Evolutionary conservation across 495 filamentous ascomycete species (phyloP), one percentile per base, ranked within the genome.

Genomic region (Neurospora sublineolata): DNA sequence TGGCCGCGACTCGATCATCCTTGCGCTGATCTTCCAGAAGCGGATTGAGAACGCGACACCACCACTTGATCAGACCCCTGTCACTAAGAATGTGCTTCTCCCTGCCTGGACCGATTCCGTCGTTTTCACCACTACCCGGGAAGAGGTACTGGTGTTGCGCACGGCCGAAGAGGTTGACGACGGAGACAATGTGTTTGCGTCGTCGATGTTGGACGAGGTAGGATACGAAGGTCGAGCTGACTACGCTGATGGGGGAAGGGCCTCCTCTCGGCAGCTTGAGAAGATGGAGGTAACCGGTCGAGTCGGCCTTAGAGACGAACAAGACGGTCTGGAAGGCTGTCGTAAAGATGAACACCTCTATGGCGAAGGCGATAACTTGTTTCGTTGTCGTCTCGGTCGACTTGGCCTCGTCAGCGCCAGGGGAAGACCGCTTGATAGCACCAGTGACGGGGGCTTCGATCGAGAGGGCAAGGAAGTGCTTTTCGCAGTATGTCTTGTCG

Each of bases 291-390:
- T 92, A 94, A 67, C 95, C 95, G 2, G 94, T 97, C 18, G 94
- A 97, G 80, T 99, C 95, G 68, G 95, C 95, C 82, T 99, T 99
- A 71, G 93, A 94, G 42, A 99, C 90, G 81, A 98, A 99, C 40
- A 98, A 86, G 41, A 90, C 97, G 5, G 91, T 96, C 39, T 92
- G 86, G 80, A 88, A 87, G 73, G 87, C 87, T 39, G 92, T 96
- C 27, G 91, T 89, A 74, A 90, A 89, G 68, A 96, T 86, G 71
- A 90, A 82, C 27, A 92, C 78, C 72, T 89, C 85, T 11, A 90
- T 70, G 71, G 84, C 84, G 5, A 89, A 79, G 39, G 89, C 79
- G 0, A 85, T 69, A 6, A 84, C 80, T 39, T 73, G 74, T 27
- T 18, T 42, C 38, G 58, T 75, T 3, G 27, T 68, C 8, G 73